Conservation (phyloP, 225 moss, liverwort and hornwort genomes). For the Pseudisothecium myosuroides region DNA sequence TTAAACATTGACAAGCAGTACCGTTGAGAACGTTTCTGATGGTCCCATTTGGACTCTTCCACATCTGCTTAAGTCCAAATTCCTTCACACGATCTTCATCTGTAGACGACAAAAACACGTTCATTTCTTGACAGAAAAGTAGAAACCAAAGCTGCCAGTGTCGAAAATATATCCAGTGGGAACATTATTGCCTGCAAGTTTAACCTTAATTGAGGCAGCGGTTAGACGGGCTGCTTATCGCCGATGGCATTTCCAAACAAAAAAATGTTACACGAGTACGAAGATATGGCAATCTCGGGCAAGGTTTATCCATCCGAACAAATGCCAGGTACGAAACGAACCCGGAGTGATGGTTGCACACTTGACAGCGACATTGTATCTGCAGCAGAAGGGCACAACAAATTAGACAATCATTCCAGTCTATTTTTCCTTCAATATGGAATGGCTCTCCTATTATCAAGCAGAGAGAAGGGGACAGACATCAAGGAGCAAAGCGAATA, state of each 20-base stretch:
- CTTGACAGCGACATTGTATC: slow-evolving; percentile 94
- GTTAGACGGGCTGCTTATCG: not conserved
- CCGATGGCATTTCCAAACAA: not conserved
- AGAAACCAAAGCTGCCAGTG: not conserved
- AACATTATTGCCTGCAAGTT: not conserved
- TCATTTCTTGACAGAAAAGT: not conserved
- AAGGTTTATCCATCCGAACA: not conserved
- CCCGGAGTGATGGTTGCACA: slow-evolving; percentile 94
- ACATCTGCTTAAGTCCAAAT: slow-evolving; percentile 82
- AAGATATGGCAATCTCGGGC: not conserved
- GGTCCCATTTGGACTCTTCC: slow-evolving; percentile 96
- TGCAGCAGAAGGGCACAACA: not conserved
- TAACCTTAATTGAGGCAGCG: not conserved
- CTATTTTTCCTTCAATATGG: not conserved
- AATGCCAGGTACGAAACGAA: slow-evolving; percentile 1
- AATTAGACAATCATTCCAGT: not conserved
- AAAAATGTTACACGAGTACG: not conserved
- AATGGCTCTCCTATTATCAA: not conserved
- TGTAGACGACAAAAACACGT: not conserved
- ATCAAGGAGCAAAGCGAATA: not conserved
- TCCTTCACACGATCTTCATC: slow-evolving; percentile 88
- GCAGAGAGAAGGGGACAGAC: not conserved
- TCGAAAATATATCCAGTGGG: not conserved
- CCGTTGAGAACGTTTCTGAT: slow-evolving; percentile 80
- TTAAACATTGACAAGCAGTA: not conserved